phyloP scores from a whole-genome alignment of 2,329 filamentous ascomycete genomes.

The Orbilia quercus region DNA sequence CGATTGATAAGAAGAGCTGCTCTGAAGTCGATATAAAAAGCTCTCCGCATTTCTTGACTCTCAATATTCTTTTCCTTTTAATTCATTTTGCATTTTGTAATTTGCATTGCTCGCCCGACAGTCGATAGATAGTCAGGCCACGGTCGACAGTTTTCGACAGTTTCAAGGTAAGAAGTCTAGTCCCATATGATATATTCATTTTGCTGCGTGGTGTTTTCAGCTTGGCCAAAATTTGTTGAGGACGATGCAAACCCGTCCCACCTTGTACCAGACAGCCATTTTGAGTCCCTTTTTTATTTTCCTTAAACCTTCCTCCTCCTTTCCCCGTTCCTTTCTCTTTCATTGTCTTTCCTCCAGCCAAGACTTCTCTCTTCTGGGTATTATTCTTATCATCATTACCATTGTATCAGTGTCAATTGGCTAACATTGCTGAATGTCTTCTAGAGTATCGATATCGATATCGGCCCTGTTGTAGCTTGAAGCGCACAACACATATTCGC shows the following conservation, averaged over 20 bases:
- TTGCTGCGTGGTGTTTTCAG: constrained; percentile 16
- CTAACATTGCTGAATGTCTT: constrained; percentile 25
- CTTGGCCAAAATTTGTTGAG: constrained; percentile 56
- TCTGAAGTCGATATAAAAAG: constrained; percentile 33
- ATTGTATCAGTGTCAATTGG: constrained; percentile 44
- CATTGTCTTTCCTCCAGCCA: constrained; percentile 13
- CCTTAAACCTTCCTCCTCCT: constrained; percentile 8
- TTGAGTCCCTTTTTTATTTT: constrained; percentile 38
- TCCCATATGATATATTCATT: constrained; percentile 7
- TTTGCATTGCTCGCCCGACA: constrained; percentile 3
- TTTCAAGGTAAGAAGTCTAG: constrained; percentile 15
- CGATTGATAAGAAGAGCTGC: constrained; percentile 36
- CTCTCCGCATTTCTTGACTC: constrained; percentile 33
- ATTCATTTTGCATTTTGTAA: constrained; percentile 4
- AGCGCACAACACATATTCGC: constrained; percentile 33
- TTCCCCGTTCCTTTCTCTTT: constrained; percentile 8
- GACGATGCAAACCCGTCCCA: constrained; percentile 31
- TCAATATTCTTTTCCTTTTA: neutral
- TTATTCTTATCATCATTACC: too few relatives aligned
- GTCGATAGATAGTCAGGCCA: constrained; percentile 55
- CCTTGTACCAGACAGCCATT: too few relatives aligned
- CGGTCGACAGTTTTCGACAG: constrained; percentile 19
- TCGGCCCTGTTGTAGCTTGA: constrained; percentile 49
- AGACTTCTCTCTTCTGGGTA: constrained; percentile 29
- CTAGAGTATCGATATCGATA: constrained; percentile 8